Evolutionary conservation across 495 filamentous ascomycete species (phyloP).

Genomic region (Tetracladium setigerum): DNA sequence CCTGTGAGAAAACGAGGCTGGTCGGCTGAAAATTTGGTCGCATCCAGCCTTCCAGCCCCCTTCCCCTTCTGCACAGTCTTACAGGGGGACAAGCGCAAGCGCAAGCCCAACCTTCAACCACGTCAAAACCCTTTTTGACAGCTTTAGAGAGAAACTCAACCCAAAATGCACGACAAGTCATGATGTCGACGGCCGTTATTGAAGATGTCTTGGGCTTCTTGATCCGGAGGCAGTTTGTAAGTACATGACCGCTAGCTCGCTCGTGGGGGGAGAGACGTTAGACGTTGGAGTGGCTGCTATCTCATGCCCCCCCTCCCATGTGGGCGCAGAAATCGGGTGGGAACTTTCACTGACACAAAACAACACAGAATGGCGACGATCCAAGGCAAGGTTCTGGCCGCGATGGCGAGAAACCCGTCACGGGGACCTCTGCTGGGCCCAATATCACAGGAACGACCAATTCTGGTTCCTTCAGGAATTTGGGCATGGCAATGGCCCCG

Average conservation of each 20-base stretch:
- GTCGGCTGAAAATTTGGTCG: too few species aligned
- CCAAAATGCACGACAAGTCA: too few species aligned
- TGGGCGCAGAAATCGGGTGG: background rate
- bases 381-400: conserved; percentile 19
- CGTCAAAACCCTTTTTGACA: too few species aligned
- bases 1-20: too few species aligned
- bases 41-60: too few species aligned
- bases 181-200: background rate
- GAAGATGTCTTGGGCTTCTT: background rate
- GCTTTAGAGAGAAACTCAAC: too few species aligned
- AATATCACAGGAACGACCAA: conserved; percentile 14
- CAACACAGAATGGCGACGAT: conserved; percentile 9
- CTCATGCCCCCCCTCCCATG: background rate
- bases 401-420: conserved; percentile 12
- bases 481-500: conserved; percentile 67
- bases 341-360: background rate
- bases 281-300: background rate
- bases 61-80: too few species aligned
- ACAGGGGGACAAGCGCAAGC: too few species aligned
- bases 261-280: background rate
- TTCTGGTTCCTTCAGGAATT: conserved; percentile 18
- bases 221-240: background rate
- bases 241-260: background rate
- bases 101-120: too few species aligned
- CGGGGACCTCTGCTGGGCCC: conserved; percentile 10